These are phyloP conservation scores for Aspergillus steynii DNA, from an alignment of 495 filamentous ascomycete species.

Conservation along the genomic window DNA sequence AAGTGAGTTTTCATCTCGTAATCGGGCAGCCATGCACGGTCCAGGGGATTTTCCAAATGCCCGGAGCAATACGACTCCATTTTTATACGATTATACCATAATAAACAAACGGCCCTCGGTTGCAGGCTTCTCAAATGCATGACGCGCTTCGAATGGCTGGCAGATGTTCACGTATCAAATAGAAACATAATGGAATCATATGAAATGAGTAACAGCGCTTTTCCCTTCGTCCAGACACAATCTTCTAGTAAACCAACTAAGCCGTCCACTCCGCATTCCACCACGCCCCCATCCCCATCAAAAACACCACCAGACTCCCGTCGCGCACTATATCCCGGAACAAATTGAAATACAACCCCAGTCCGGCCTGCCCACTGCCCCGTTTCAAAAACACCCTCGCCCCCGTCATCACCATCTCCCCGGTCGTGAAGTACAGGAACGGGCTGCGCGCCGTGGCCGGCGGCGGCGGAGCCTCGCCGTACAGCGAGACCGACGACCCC, in stretches of 20 bases:
- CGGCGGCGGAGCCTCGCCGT: slow-evolving; percentile 52
- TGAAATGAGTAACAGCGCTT: not conserved
- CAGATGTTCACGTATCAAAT: not conserved
- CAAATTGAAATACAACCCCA: slow-evolving; percentile 60
- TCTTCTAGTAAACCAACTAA: not conserved
- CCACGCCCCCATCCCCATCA: slow-evolving; percentile 72
- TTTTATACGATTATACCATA: too few species aligned
- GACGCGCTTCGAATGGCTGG: too few species aligned
- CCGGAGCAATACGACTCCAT: too few species aligned
- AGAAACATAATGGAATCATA: not conserved
- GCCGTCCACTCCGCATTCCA: slow-evolving; percentile 48
- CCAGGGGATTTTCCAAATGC: too few species aligned
- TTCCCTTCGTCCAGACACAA: not conserved
- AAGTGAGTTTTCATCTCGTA: too few species aligned
- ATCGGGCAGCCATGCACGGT: too few species aligned
- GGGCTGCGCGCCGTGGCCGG: slow-evolving; percentile 65
- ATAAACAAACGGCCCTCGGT: too few species aligned
- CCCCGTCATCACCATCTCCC: slow-evolving; percentile 70
- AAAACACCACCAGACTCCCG: slow-evolving; percentile 73
- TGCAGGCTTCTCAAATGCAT: too few species aligned
- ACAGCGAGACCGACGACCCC: slow-evolving; percentile 37
- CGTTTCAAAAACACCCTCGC: slow-evolving; percentile 61
- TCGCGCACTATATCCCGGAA: slow-evolving; percentile 64
- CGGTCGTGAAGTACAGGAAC: slow-evolving; percentile 81
- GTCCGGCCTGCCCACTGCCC: slow-evolving; percentile 38